phyloP scores from a whole-genome alignment of 2,329 filamentous ascomycete species.

The Ascomycota sp. region DNA sequence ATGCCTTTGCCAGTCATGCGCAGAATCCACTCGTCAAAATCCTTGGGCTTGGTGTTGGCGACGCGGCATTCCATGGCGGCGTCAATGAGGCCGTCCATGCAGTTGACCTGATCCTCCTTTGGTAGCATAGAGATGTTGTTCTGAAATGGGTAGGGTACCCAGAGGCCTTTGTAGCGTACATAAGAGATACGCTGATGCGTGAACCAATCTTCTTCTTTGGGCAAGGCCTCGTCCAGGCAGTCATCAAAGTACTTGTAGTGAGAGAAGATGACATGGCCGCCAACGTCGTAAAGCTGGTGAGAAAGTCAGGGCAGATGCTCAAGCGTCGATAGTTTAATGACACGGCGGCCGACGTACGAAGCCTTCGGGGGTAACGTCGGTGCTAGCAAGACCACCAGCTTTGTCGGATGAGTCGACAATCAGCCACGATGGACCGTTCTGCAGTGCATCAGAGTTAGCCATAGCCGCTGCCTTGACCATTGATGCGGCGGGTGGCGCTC shows the following conservation, averaged over 20 bases:
- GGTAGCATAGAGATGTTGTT: conserved; percentile 98
- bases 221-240: conserved; percentile 90
- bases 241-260: conserved; percentile 99
- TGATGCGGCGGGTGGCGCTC: conserved; percentile 21
- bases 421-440: conserved; percentile 90
- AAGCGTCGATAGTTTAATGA: background rate
- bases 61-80: conserved; percentile 74
- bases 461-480: conserved; percentile 3
- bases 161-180: conserved; percentile 86
- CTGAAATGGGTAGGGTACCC: conserved; percentile 99
- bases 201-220: conserved; percentile 89
- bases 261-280: conserved; percentile 96
- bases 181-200: conserved; percentile 97
- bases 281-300: conserved; percentile 82
- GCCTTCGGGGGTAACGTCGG: conserved; percentile 84
- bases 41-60: conserved; percentile 74
- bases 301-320: conserved; percentile 5
- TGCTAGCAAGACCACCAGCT: conserved; percentile 87
- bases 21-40: conserved; percentile 97
- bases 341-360: conserved; percentile 51
- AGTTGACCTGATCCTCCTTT: conserved; percentile 90
- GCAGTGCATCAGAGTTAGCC: conserved; percentile 6
- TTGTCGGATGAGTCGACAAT: conserved; percentile 84
- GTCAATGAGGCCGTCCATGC: conserved; percentile 90
- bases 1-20: conserved; percentile 78